These are phyloP conservation scores for Raphanus raphanistrum DNA, from an alignment of 345 rosid species.

Conservation along the genomic window DNA sequence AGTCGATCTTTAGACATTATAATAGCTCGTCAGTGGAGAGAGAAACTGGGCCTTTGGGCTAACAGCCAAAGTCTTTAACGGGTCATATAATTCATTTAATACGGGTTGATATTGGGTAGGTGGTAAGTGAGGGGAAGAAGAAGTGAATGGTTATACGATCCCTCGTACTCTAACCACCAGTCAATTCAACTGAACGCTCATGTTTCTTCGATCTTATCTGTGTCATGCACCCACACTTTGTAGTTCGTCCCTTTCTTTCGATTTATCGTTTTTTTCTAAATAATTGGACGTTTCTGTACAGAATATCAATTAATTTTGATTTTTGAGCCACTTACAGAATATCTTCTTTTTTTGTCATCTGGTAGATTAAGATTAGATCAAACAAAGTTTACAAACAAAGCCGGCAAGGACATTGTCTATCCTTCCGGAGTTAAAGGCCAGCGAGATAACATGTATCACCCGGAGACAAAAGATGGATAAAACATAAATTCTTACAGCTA, in stretches of 20 bases:
- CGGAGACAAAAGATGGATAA: too few relatives aligned
- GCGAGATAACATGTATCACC: too few relatives aligned
- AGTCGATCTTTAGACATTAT: too few relatives aligned
- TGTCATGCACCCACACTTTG: not conserved
- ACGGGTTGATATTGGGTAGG: not conserved
- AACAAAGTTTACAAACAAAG: too few relatives aligned
- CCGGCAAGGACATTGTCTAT: too few relatives aligned
- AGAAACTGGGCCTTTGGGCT: not conserved
- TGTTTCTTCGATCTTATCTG: conserved; percentile 9
- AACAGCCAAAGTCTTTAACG: not conserved
- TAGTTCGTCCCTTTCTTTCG: not conserved
- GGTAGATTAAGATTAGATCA: too few relatives aligned
- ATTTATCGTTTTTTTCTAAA: not conserved
- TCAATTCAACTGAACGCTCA: conserved; percentile 10
- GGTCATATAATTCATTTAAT: not conserved
- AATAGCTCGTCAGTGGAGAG: too few relatives aligned
- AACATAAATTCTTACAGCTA: too few relatives aligned
- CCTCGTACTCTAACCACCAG: conserved; percentile 34
- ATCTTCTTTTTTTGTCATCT: too few relatives aligned
- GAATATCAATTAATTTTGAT: not conserved
- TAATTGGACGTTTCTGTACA: not conserved
- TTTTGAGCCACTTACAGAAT: conserved; percentile 19
- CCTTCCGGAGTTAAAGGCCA: too few relatives aligned
- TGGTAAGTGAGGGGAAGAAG: conserved; percentile 22
- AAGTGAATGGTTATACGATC: not conserved